A percentile compares a stretch with the other conserved stretches of the same genome.
phyloP scores from a whole-genome alignment of 2,329 filamentous ascomycete species.

The Pseudopithomyces maydicus region DNA sequence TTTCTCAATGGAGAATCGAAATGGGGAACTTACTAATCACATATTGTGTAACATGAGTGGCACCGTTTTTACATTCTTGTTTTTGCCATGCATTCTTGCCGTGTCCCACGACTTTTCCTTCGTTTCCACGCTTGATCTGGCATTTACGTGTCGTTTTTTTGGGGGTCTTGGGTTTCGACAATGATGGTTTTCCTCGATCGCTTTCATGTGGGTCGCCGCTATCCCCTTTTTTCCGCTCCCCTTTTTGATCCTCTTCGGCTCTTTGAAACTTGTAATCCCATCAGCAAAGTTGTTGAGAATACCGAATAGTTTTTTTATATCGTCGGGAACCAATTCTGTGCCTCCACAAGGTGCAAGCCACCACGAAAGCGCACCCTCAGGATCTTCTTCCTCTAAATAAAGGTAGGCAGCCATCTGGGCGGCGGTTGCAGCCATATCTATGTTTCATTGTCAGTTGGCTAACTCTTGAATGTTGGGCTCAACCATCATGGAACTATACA shows the following conservation, averaged over 20 bases:
- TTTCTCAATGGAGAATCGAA: not conserved
- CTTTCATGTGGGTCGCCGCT: not conserved
- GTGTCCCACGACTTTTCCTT: not conserved
- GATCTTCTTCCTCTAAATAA: slow-evolving; percentile 10
- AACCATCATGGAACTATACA: not conserved
- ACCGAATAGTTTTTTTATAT: slow-evolving; percentile 11
- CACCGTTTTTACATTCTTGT: not conserved
- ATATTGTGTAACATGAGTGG: not conserved
- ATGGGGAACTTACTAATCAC: not conserved
- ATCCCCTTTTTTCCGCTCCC: not conserved
- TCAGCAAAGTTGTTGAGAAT: slow-evolving; percentile 5
- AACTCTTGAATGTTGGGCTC: not conserved
- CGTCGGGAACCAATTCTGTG: slow-evolving; percentile 10
- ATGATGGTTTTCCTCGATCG: not conserved
- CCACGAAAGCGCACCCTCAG: slow-evolving; percentile 10
- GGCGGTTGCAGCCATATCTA: slow-evolving; percentile 10
- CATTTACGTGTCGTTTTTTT: not conserved
- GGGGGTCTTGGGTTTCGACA: not conserved
- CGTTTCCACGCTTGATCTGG: not conserved
- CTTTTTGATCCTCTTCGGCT: not conserved
- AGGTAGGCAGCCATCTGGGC: slow-evolving; percentile 10
- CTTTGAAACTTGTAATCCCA: not conserved
- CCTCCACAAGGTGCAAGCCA: slow-evolving; percentile 16
- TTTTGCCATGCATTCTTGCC: not conserved
- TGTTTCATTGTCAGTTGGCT: not conserved